These are phyloP conservation scores for Pseudonitzschia multistriata DNA, from an alignment of 108 stramenopile species.

Conservation along the genomic window DNA sequence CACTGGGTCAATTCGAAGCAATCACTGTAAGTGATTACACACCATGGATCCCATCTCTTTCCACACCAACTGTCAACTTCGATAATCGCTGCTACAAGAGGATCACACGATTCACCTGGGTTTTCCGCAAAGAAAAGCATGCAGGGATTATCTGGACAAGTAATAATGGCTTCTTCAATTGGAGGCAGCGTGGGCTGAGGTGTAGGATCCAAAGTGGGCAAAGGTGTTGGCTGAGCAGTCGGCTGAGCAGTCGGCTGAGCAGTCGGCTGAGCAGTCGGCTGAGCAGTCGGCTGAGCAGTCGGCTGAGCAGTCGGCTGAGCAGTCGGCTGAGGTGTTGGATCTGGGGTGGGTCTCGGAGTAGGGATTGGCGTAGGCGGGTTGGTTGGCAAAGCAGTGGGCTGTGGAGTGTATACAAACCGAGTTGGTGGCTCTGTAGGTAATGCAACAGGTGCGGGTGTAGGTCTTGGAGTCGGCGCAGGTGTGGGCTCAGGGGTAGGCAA, in stretches of 20 bases:
- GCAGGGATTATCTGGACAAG: conserved; percentile 12
- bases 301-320: conserved; percentile 1
- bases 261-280: neutral
- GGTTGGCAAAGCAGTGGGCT: conserved; percentile 3
- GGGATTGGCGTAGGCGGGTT: neutral
- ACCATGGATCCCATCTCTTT: conserved; percentile 14
- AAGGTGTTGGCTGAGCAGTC: neutral
- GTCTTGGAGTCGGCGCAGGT: neutral
- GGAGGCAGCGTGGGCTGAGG: neutral
- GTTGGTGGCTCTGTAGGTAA: neutral
- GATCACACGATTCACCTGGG: neutral
- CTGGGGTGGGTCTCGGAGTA: neutral
- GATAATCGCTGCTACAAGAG: neutral
- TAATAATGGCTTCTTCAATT: neutral
- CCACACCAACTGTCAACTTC: conserved; percentile 14
- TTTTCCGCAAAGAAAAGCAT: neutral
- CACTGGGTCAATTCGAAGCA: neutral
- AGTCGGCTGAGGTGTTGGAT: neutral
- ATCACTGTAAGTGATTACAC: conserved; percentile 7
- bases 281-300: neutral
- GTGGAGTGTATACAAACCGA: neutral
- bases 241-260: neutral
- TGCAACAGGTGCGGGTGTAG: neutral
- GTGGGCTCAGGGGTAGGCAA: neutral
- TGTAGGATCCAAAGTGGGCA: neutral